Evolutionary conservation across 2,329 filamentous ascomycete species (phyloP), one percentile per base, ranked within the genome.

Genomic region (Fusarium mexicanum): DNA sequence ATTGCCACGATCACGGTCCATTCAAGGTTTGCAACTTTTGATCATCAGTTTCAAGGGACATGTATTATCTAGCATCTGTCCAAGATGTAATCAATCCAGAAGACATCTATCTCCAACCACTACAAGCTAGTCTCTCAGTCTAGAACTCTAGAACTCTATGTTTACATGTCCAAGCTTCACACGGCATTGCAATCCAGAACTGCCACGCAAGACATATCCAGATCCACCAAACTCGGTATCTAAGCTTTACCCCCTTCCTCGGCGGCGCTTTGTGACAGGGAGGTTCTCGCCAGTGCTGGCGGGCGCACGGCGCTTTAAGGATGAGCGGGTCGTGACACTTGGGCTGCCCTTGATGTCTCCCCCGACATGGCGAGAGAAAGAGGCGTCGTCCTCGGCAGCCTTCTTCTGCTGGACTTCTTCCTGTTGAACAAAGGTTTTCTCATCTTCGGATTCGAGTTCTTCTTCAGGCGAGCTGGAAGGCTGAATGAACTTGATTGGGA

Each of bases 321-420:
- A 2, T 7, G 43, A 24, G 1, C 43, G 43, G 0, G 43, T 44
- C 10, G 11, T 2, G 43, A 44, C 7, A 37, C 2, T 10, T 2
- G 35, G 35, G 35, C 35, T 2, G 17, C 2, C 35, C 4, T 37
- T 37, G 35, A 6, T 37, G 35, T 37, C 35, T 18, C 18, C 4
- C 4, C 35, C 35, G 35, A 37, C 35, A 18, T 8, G 4, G 2
- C 35, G 8, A 6, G 35, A 37, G 35, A 37, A 37, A 2, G 16
- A 37, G 16, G 0, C 0, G 16, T 37, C 17, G 35, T 0, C 1
- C 0, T 18, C 18, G 35, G 35, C 0, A 6, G 35, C 8, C 35
- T 9, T 18, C 8, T 37, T 37, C 17, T 18, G 16, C 16, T 37
- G 0, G 1, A 1, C 17, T 37, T 37, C 35, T 1, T 37, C 35